Percentiles rank a stretch among this genome's conserved stretches.
Evolutionary conservation across 2,329 filamentous ascomycete species (phyloP).

Genomic region (Thermothelomyces thermophilus): DNA sequence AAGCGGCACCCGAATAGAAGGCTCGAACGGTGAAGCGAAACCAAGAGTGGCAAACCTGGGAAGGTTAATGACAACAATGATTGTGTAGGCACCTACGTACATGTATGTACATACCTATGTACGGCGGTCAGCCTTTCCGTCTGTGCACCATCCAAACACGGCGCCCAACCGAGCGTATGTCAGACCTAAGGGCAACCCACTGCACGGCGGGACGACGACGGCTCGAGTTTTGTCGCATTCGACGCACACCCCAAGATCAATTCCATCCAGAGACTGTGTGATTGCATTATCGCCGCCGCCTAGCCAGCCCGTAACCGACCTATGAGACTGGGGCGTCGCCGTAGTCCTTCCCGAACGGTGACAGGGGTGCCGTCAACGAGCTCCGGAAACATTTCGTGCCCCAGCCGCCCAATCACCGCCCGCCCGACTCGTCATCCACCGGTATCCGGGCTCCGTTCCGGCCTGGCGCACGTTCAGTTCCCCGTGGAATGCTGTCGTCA

Average conservation of each 20-base stretch:
- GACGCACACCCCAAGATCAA: background rate
- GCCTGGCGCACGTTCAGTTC: slow-evolving; percentile 11
- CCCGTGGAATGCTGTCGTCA: slow-evolving; percentile 23
- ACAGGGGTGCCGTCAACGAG: slow-evolving; percentile 20
- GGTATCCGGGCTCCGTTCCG: slow-evolving; percentile 19
- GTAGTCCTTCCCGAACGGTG: slow-evolving; percentile 16
- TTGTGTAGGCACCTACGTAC: background rate
- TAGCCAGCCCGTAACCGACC: background rate
- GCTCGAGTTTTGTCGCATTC: too few relatives aligned
- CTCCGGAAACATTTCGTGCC: slow-evolving; percentile 28
- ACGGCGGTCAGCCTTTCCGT: background rate
- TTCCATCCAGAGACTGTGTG: background rate
- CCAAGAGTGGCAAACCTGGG: slow-evolving; percentile 1
- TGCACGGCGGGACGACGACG: too few relatives aligned
- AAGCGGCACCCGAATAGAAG: slow-evolving; percentile 5
- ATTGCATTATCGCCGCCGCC: background rate
- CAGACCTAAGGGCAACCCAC: too few relatives aligned
- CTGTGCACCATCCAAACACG: background rate
- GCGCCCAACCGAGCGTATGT: too few relatives aligned
- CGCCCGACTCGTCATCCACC: slow-evolving; percentile 19
- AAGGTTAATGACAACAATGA: background rate
- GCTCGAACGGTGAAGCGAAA: background rate
- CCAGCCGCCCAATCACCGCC: slow-evolving; percentile 20
- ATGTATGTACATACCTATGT: too few relatives aligned
- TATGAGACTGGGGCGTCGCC: slow-evolving; percentile 9